phyloP scores from a whole-genome alignment of 345 rosid genomes.

The Clarkia xantiana region DNA sequence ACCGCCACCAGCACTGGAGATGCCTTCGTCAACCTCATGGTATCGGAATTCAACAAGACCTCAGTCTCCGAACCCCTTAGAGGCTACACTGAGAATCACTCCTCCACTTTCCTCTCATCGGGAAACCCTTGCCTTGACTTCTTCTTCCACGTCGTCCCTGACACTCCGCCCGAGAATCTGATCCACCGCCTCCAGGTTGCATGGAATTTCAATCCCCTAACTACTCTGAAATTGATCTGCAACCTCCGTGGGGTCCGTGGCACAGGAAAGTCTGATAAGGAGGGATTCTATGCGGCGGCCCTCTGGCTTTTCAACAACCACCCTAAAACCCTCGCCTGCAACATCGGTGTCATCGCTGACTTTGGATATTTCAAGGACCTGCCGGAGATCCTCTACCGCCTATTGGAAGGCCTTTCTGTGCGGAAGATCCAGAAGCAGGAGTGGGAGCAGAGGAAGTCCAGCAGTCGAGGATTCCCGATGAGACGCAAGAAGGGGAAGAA shows the following conservation, averaged over 20 bases:
- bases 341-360: constrained; percentile 15
- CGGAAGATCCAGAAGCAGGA: constrained; percentile 26
- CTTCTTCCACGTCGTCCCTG: constrained; percentile 49
- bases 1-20: not conserved
- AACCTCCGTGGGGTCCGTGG: constrained; percentile 61
- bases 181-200: constrained; percentile 15
- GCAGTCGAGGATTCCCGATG: not conserved
- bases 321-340: constrained; percentile 51
- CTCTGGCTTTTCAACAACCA: constrained; percentile 42
- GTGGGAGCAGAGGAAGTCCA: constrained; percentile 20
- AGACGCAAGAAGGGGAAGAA: not conserved
- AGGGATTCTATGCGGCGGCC: constrained; percentile 49
- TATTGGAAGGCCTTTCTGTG: constrained; percentile 30
- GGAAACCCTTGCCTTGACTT: constrained; percentile 50
- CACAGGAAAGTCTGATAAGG: constrained; percentile 46
- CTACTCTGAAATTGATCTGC: constrained; percentile 45
- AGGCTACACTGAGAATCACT: constrained; percentile 31
- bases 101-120: constrained; percentile 23
- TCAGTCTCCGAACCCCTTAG: constrained; percentile 11
- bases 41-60: constrained; percentile 17
- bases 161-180: constrained; percentile 19
- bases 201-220: constrained; percentile 38
- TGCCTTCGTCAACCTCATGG: constrained; percentile 27
- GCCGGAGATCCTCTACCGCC: constrained; percentile 49
- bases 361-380: constrained; percentile 61